Conservation (phyloP, 345 rosid species). For the Chamaenerion angustifolium region DNA sequence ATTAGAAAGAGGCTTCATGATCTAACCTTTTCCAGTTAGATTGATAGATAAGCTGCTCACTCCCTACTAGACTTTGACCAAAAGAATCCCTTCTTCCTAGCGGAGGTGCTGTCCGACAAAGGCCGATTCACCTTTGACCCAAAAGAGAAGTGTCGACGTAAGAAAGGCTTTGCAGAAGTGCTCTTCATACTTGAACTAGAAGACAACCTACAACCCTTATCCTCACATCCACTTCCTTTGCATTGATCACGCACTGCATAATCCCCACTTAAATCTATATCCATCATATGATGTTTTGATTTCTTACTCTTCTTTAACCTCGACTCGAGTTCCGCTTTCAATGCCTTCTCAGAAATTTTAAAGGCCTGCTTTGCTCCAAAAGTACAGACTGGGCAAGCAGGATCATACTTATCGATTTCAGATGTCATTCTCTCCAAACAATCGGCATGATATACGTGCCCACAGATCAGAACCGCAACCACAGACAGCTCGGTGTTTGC, state of each 20-base stretch:
- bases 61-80: conserved; percentile 81
- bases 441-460: conserved; percentile 95
- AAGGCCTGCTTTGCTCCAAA: conserved; percentile 62
- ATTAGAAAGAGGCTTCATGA: neutral
- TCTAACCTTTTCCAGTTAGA: conserved; percentile 19
- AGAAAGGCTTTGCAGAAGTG: conserved; percentile 45
- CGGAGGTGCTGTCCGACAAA: conserved; percentile 33
- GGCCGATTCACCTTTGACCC: conserved; percentile 52
- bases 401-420: conserved; percentile 72
- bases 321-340: conserved; percentile 62
- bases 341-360: conserved; percentile 66
- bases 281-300: conserved; percentile 53
- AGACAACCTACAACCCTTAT: conserved; percentile 37
- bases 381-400: conserved; percentile 87
- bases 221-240: conserved; percentile 28
- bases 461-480: conserved; percentile 70
- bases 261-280: conserved; percentile 43
- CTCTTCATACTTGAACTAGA: conserved; percentile 61
- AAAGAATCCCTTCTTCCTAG: conserved; percentile 63
- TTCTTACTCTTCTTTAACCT: conserved; percentile 50
- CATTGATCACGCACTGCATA: conserved; percentile 28
- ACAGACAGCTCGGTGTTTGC: conserved; percentile 50
- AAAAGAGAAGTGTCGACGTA: conserved; percentile 65
- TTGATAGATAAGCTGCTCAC: conserved; percentile 22
- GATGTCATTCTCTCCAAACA: conserved; percentile 85